Conservation (phyloP, 306 rosid genomes). For the Echinosophora koreensis region DNA sequence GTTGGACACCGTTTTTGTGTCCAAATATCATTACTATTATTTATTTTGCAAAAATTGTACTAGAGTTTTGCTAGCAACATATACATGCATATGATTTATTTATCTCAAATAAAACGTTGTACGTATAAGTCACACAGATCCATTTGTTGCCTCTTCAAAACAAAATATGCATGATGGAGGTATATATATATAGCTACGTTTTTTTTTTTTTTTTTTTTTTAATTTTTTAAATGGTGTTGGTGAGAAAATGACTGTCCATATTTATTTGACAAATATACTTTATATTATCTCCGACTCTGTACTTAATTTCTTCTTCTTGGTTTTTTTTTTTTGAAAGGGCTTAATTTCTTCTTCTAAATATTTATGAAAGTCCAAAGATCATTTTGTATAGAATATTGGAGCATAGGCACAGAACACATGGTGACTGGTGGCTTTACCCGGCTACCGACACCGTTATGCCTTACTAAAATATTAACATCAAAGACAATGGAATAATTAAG, state of each 20-base stretch:
- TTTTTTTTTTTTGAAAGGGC: no score
- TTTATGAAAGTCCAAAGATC: neutral
- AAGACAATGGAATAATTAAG: neutral
- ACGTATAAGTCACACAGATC: neutral
- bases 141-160: neutral
- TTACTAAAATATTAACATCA: no score
- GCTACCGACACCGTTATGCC: conserved; percentile 38
- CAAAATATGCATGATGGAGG: neutral
- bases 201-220: no score
- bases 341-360: no score
- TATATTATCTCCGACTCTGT: no score
- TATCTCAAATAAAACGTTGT: neutral
- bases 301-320: no score
- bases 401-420: neutral
- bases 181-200: no score
- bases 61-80: neutral
- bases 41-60: neutral
- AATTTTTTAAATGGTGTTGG: no score
- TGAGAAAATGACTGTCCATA: no score
- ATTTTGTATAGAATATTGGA: neutral
- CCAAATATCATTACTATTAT: no score
- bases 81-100: neutral
- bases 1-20: no score
- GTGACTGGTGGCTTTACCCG: neutral
- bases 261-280: no score